These are phyloP conservation scores for Pilobolus umbonatus DNA, from an alignment of 192 early-diverging fungal species.

Conservation along the genomic window DNA sequence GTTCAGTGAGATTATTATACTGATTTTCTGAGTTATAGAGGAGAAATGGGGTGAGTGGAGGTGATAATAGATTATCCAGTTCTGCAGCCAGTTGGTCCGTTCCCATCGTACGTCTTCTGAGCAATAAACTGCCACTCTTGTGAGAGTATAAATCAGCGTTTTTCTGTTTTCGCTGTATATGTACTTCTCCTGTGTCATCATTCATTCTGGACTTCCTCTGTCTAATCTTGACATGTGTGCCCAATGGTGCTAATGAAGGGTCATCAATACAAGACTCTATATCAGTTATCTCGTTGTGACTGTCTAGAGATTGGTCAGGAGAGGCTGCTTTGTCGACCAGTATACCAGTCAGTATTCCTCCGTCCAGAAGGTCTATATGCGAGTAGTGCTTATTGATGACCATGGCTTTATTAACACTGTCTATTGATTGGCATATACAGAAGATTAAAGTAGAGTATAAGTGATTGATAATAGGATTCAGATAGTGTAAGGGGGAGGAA, in stretches of 20 bases:
- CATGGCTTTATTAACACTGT: too few relatives aligned
- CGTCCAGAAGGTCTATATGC: too few relatives aligned
- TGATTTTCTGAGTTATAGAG: neutral
- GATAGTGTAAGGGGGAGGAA: too few relatives aligned
- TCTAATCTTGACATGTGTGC: conserved; percentile 35
- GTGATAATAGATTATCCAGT: conserved; percentile 19
- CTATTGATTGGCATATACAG: too few relatives aligned
- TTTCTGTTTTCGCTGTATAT: neutral
- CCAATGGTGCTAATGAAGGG: conserved; percentile 47
- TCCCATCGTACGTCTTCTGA: conserved; percentile 39
- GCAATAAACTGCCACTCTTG: conserved; percentile 16
- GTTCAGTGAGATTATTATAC: conserved; percentile 36
- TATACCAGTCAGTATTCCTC: too few relatives aligned
- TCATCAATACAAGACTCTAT: conserved; percentile 56
- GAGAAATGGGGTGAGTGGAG: conserved; percentile 33
- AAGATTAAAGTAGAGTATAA: too few relatives aligned
- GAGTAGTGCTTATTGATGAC: too few relatives aligned
- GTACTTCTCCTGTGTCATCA: neutral
- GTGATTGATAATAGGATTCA: too few relatives aligned
- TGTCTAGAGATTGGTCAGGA: too few relatives aligned
- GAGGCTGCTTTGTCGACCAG: too few relatives aligned
- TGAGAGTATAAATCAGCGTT: neutral
- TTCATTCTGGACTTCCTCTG: neutral
- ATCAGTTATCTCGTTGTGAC: too few relatives aligned
- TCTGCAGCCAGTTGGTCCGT: conserved; percentile 34